Evolutionary conservation across 768 basidiomycete species (phyloP).

Genomic region (Russula griseocarnosa): DNA sequence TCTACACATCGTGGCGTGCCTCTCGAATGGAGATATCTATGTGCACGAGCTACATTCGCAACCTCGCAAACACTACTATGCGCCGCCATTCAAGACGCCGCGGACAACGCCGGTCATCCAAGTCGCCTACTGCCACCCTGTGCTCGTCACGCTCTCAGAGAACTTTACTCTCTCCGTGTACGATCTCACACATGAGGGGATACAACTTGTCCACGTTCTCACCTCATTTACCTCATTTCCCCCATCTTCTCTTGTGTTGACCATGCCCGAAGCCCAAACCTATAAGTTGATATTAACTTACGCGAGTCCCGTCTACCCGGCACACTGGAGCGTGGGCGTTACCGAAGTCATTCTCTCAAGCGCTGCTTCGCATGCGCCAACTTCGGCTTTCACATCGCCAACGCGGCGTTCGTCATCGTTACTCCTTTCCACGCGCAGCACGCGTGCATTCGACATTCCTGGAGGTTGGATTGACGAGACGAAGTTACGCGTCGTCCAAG

Average conservation of each 20-base stretch:
- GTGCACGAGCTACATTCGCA: conserved; percentile 52
- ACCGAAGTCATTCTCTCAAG: conserved; percentile 68
- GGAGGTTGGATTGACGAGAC: conserved; percentile 66
- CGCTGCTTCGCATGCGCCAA: conserved; percentile 7
- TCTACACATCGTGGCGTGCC: conserved; percentile 53
- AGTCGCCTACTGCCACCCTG: conserved; percentile 73
- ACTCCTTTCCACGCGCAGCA: conserved; percentile 51
- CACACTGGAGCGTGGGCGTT: conserved; percentile 74
- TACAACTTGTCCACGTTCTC: conserved; percentile 60
- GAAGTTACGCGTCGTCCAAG: conserved; percentile 58
- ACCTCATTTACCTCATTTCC: conserved; percentile 76
- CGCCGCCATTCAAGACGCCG: conserved; percentile 40
- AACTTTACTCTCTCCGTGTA: conserved; percentile 69
- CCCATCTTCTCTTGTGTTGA: conserved; percentile 76
- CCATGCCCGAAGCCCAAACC: conserved; percentile 49
- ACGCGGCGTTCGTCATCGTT: conserved; percentile 47
- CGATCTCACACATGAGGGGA: conserved; percentile 50
- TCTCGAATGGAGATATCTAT: conserved; percentile 65
- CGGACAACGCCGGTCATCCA: conserved; percentile 51
- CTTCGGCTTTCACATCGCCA: conserved; percentile 23
- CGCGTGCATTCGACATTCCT: conserved; percentile 67
- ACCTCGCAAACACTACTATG: conserved; percentile 44
- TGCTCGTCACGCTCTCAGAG: conserved; percentile 67
- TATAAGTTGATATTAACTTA: conserved; percentile 77
- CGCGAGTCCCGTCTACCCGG: conserved; percentile 72